Base-by-base conservation (phyloP, 805 yeast genomes). In the Metschnikowia orientalis region DNA sequence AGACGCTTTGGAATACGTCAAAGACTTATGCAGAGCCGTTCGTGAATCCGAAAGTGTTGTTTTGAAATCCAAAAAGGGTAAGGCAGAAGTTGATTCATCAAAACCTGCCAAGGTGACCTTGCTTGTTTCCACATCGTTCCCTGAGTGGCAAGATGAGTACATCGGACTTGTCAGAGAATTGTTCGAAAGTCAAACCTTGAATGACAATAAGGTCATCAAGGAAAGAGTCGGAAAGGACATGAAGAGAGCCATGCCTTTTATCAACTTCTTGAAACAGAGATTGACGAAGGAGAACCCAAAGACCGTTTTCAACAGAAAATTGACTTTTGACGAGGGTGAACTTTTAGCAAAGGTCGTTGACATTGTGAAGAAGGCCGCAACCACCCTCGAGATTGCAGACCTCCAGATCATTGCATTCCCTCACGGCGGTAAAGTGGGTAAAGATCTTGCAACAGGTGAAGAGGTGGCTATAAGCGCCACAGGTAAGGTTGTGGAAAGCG, bases 211-310 rank as follows among this genome's bases (percentile, higher is more conserved):
- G 51, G 66, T 63, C 37, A 67, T 83, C 49, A 81, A 73, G 57
- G 73, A 77, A 47, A 75, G 68, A 55, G 78, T 83, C 40, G 85
- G 85, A 45, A 81, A 79, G 59, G 97, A 92, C 53, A 85, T 89
- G 84, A 92, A 92, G 75, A 81, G 94, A 50, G 97, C 95, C 40
- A 92, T 92, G 97, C 97, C 97, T 39, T 90, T 89, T 60, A 88
- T 92, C 41, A 80, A 90, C 44, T 67, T 77, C 48, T 69, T 92
- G 59, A 89, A 92, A 63, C 85, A 81, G 56, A 79, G 95, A 66
- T 71, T 92, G 46, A 63, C 70, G 23, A 62, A 61, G 32, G 94
- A 84, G 54, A 61, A 79, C 18, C 79, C 95, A 12, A 77, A 74
- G 34, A 74, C 75, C 32, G 95, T 92, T 16, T 87, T 92, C 71